Evolutionary conservation across 352 stramenopile species (phyloP).

Genomic region (Phytophthora pinifolia): DNA sequence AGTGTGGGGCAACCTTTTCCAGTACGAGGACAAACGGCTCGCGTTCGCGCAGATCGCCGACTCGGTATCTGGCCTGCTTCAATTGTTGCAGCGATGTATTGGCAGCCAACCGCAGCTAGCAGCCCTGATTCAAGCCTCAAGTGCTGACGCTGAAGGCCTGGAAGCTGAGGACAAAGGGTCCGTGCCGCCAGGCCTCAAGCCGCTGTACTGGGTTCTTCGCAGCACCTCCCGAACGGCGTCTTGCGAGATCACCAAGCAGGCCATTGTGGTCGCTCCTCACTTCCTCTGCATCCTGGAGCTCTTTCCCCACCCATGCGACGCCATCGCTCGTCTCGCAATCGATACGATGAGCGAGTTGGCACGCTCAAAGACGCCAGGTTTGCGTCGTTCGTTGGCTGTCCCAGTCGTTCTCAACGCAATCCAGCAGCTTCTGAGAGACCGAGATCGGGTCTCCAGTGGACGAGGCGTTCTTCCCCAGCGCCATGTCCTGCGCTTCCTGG

Average conservation of each 20-base stretch:
- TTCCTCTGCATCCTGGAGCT: constrained; percentile 51
- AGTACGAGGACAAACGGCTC: constrained; percentile 56
- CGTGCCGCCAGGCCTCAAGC: constrained; percentile 25
- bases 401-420: constrained; percentile 47
- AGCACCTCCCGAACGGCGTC: constrained; percentile 28
- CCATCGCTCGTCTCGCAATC: constrained; percentile 43
- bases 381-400: constrained; percentile 39
- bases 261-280: constrained; percentile 37
- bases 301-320: constrained; percentile 40
- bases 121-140: constrained; percentile 4
- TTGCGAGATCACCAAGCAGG: constrained; percentile 32
- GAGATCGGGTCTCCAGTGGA: constrained; percentile 17
- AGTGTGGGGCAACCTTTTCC: constrained; percentile 67
- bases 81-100: constrained; percentile 33
- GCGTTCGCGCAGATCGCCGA: constrained; percentile 41
- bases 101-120: neutral
- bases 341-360: constrained; percentile 43
- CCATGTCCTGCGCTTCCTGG: constrained; percentile 48
- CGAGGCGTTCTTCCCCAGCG: constrained; percentile 27
- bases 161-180: constrained; percentile 18
- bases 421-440: constrained; percentile 41
- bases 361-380: constrained; percentile 9
- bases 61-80: constrained; percentile 43
- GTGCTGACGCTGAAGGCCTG: neutral
- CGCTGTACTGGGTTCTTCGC: constrained; percentile 39